A percentile compares a stretch with the other conserved stretches of the same genome.
phyloP scores from a whole-genome alignment of 192 early-diverging fungal species.

The Linnemannia hyalina region DNA sequence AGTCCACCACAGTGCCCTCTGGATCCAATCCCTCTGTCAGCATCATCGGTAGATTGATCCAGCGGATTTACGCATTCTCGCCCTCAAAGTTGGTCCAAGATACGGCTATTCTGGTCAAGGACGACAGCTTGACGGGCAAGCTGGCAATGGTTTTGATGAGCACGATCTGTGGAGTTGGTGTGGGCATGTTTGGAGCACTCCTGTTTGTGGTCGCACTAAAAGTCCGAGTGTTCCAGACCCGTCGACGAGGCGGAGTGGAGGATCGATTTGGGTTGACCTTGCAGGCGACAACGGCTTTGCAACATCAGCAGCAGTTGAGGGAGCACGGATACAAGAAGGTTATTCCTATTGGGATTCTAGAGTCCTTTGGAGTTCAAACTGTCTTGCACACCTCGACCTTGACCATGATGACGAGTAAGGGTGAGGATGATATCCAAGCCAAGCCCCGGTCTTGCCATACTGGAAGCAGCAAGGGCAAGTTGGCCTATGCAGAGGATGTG shows the following conservation, averaged over 20 bases:
- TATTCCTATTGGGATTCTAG: conserved; percentile 8
- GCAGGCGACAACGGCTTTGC: conserved; percentile 9
- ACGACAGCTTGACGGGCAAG: conserved; percentile 23
- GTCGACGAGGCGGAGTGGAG: neutral
- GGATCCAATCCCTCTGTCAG: neutral
- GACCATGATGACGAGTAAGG: conserved; percentile 6
- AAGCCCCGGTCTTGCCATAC: neutral
- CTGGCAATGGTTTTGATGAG: conserved; percentile 42
- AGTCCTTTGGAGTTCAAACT: conserved; percentile 28
- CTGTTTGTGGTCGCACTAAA: conserved; percentile 47
- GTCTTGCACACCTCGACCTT: conserved; percentile 8
- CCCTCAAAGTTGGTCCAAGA: conserved; percentile 25
- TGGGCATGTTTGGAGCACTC: conserved; percentile 50
- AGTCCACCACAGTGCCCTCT: neutral
- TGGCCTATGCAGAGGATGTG: conserved; percentile 17
- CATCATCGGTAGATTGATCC: conserved; percentile 5
- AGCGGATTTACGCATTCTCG: conserved; percentile 25
- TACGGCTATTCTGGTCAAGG: neutral
- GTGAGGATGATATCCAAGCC: neutral
- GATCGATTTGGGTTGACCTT: neutral
- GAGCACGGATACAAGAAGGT: conserved; percentile 26
- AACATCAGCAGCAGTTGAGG: conserved; percentile 20
- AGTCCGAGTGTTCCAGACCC: conserved; percentile 23
- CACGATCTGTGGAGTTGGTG: conserved; percentile 34
- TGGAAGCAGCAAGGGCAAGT: neutral